Evolutionary conservation across 495 filamentous ascomycete species (phyloP).

Genomic region (Talaromyces thailandensis): DNA sequence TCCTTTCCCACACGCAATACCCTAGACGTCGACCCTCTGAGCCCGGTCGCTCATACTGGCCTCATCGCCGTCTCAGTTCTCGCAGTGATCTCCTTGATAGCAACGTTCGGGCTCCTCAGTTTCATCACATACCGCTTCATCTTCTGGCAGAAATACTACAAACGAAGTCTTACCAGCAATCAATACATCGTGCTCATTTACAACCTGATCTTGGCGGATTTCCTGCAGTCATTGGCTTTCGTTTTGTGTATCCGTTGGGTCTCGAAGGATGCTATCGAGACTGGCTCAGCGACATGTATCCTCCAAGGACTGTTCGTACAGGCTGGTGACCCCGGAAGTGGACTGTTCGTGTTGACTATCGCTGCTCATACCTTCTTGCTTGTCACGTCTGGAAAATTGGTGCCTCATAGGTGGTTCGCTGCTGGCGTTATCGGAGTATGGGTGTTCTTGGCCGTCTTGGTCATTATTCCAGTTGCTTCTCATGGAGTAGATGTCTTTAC

Average conservation of each 20-base stretch:
- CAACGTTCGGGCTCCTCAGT: slow-evolving; percentile 39
- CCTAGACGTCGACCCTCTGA: slow-evolving; percentile 21
- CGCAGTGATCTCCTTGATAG: slow-evolving; percentile 46
- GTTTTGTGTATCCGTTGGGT: slow-evolving; percentile 55
- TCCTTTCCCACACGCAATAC: not conserved
- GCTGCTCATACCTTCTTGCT: slow-evolving; percentile 59
- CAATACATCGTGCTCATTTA: slow-evolving; percentile 68
- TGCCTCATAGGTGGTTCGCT: slow-evolving; percentile 46
- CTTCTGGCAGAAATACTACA: slow-evolving; percentile 43
- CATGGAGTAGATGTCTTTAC: slow-evolving; percentile 52
- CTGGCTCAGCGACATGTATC: slow-evolving; percentile 51
- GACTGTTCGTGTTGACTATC: slow-evolving; percentile 59
- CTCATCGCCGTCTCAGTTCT: slow-evolving; percentile 49
- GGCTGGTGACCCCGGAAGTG: slow-evolving; percentile 58
- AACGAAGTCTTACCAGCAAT: slow-evolving; percentile 36
- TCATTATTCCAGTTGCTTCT: slow-evolving; percentile 42
- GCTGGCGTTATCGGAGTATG: slow-evolving; percentile 42
- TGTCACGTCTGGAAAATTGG: slow-evolving; percentile 48
- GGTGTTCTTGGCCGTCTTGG: slow-evolving; percentile 49
- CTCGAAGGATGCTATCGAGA: slow-evolving; percentile 37
- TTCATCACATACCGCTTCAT: slow-evolving; percentile 51
- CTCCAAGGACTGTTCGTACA: slow-evolving; percentile 65
- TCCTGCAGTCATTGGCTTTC: slow-evolving; percentile 63
- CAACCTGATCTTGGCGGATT: slow-evolving; percentile 63
- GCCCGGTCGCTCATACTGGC: slow-evolving; percentile 28